Conservation (phyloP, 2,329 filamentous ascomycete species). For the Monosporascus sp. region DNA sequence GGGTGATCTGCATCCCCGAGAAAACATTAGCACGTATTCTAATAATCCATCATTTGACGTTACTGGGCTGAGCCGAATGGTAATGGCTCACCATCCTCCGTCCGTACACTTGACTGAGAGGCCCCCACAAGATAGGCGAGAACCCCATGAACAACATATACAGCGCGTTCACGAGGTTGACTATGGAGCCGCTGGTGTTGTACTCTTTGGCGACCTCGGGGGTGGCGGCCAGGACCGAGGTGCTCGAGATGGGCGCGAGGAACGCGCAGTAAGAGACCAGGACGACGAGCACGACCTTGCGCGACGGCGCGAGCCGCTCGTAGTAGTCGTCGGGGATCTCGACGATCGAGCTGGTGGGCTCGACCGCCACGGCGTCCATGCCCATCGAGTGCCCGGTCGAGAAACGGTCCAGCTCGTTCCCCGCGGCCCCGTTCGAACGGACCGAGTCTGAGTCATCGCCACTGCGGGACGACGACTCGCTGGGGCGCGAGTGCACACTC, state of each 20-base stretch:
- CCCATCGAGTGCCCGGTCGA: slow-evolving; percentile 25
- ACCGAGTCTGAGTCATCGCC: slow-evolving; percentile 11
- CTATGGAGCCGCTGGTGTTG: slow-evolving; percentile 59
- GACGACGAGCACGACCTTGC: slow-evolving; percentile 63
- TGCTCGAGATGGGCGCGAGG: slow-evolving; percentile 69
- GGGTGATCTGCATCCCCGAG: slow-evolving; percentile 41
- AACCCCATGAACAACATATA: slow-evolving; percentile 69
- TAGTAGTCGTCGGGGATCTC: slow-evolving; percentile 55
- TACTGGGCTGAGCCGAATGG: background rate
- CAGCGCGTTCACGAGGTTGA: slow-evolving; percentile 69
- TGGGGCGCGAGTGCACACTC: slow-evolving; percentile 3
- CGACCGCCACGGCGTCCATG: slow-evolving; percentile 24
- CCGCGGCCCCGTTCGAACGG: slow-evolving; percentile 4
- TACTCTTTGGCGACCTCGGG: slow-evolving; percentile 67
- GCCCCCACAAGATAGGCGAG: slow-evolving; percentile 66
- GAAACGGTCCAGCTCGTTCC: slow-evolving; percentile 19
- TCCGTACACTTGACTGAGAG: slow-evolving; percentile 61
- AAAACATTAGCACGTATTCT: slow-evolving; percentile 2
- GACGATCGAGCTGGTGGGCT: slow-evolving; percentile 23
- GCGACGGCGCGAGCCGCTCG: slow-evolving; percentile 52
- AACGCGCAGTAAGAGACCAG: slow-evolving; percentile 72
- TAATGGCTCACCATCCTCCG: slow-evolving; percentile 44
- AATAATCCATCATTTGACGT: background rate
- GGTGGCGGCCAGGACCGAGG: slow-evolving; percentile 65
- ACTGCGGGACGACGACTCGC: slow-evolving; percentile 9